Conservation (phyloP, 805 yeast genomes). For the Saccharomycopsis fermentans region DNA sequence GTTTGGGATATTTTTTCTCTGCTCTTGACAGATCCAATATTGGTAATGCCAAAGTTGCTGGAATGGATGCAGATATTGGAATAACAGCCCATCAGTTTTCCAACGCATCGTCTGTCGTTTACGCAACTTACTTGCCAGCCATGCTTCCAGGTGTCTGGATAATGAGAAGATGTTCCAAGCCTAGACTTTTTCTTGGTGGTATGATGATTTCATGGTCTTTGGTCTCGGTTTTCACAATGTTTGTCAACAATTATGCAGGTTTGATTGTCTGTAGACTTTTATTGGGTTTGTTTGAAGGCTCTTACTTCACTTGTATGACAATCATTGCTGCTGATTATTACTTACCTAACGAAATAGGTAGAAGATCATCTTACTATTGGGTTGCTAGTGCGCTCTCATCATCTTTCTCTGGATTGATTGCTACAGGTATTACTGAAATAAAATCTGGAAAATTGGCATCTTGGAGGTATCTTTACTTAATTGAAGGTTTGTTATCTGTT, state of each 20-base stretch:
- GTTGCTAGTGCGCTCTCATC: constrained; percentile 43
- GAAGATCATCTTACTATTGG: constrained; percentile 38
- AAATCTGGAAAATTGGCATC: constrained; percentile 32
- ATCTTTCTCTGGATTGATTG: constrained; percentile 44
- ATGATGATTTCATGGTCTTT: constrained; percentile 29
- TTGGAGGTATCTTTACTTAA: constrained; percentile 42
- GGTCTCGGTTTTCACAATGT: constrained; percentile 34
- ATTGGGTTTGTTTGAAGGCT: constrained; percentile 43
- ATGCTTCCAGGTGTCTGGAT: constrained; percentile 31
- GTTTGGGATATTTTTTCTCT: constrained; percentile 35
- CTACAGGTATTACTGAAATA: constrained; percentile 35
- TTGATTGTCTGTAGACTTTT: constrained; percentile 38
- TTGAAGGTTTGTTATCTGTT: constrained; percentile 38
- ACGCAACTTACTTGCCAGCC: constrained; percentile 38
- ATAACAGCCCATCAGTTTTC: constrained; percentile 41
- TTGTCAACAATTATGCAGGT: constrained; percentile 32
- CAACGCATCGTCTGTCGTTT: constrained; percentile 51
- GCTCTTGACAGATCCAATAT: constrained; percentile 47
- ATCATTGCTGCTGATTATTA: constrained; percentile 39
- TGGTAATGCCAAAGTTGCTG: constrained; percentile 51
- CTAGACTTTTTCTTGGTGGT: constrained; percentile 25
- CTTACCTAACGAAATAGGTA: constrained; percentile 37
- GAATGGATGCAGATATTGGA: constrained; percentile 48
- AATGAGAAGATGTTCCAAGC: constrained; percentile 27
- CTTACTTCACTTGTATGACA: constrained; percentile 40